Evolutionary conservation across 169 alveolate genomes (phyloP).

Genomic region (Plasmodium reichenowi): DNA sequence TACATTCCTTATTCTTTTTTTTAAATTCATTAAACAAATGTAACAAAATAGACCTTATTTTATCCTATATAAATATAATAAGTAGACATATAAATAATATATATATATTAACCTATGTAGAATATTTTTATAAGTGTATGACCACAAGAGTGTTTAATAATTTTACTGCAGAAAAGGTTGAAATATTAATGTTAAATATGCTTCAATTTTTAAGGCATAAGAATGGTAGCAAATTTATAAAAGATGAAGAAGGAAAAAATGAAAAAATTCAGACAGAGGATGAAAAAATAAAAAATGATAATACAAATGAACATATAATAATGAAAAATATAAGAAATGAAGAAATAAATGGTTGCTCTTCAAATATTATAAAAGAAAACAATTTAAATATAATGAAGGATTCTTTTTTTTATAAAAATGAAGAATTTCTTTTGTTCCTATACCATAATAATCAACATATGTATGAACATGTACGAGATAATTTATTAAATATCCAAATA

Average conservation of each 20-base stretch:
- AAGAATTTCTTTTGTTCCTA: slow-evolving; percentile 16
- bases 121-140: slow-evolving; percentile 23
- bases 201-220: slow-evolving; percentile 4
- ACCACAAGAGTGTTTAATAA: not conserved
- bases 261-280: too few species aligned
- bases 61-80: slow-evolving; percentile 9
- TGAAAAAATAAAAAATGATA: too few species aligned
- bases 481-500: slow-evolving; percentile 11
- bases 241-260: too few species aligned
- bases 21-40: slow-evolving; percentile 12
- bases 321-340: not conserved
- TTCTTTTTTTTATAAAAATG: slow-evolving; percentile 14
- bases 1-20: slow-evolving; percentile 9
- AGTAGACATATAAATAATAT: slow-evolving; percentile 40
- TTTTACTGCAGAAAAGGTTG: slow-evolving; percentile 11
- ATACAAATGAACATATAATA: too few species aligned
- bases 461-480: slow-evolving; percentile 38
- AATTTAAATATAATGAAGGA: not conserved
- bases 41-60: slow-evolving; percentile 4
- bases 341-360: not conserved
- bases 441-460: slow-evolving; percentile 33
- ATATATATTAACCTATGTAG: slow-evolving; percentile 36
- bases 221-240: not conserved
- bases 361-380: not conserved
- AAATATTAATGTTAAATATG: slow-evolving; percentile 20